phyloP scores from a whole-genome alignment of 2,329 filamentous ascomycete species.

The Diaporthe sp. region DNA sequence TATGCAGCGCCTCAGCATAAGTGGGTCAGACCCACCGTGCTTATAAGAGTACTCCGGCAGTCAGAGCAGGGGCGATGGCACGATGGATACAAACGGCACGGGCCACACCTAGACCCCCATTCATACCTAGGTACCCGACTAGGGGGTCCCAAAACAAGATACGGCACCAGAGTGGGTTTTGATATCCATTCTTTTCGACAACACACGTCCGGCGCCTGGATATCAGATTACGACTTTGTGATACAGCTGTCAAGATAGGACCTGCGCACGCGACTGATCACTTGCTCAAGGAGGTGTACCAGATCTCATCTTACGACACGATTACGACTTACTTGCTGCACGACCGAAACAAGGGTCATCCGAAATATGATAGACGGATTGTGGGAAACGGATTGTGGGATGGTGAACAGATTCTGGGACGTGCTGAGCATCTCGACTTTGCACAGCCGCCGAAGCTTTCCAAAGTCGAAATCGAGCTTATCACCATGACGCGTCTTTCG shows the following conservation, averaged over 20 bases:
- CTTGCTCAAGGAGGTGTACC: background rate
- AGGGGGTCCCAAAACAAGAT: background rate
- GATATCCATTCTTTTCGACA: background rate
- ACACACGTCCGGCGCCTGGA: background rate
- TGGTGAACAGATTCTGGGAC: no score
- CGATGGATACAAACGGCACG: background rate
- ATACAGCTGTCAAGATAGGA: background rate
- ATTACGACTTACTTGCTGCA: slow-evolving; percentile 15
- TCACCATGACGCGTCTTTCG: slow-evolving; percentile 12
- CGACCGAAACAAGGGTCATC: background rate
- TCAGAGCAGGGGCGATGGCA: background rate
- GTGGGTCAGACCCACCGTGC: slow-evolving; percentile 3
- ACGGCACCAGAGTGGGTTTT: background rate
- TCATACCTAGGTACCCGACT: background rate
- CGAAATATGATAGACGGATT: background rate
- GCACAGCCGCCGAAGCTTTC: slow-evolving; percentile 6
- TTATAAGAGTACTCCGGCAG: background rate
- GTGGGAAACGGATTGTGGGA: background rate
- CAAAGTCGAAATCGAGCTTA: background rate
- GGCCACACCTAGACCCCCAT: background rate
- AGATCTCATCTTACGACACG: background rate
- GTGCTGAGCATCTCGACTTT: background rate
- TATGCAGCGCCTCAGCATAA: slow-evolving; percentile 9
- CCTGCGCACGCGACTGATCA: background rate
- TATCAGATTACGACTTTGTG: background rate